These are phyloP conservation scores for Amphichorda felina DNA, from an alignment of 2,329 filamentous ascomycete species.

Conservation along the genomic window DNA sequence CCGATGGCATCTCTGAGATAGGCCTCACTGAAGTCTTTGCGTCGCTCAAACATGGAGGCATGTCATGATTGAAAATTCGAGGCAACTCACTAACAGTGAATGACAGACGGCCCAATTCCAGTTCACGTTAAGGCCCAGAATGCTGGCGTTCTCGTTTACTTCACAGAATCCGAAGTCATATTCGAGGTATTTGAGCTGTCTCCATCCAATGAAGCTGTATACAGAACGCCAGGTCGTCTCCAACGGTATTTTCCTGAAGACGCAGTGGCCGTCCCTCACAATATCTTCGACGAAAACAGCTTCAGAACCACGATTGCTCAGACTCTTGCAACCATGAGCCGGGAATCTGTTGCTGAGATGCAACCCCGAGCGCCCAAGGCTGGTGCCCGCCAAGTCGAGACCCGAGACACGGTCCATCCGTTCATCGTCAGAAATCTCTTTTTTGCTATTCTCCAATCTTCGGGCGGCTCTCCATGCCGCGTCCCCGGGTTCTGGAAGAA, in stretches of 20 bases:
- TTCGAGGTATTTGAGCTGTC: slow-evolving; percentile 23
- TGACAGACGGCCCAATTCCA: neutral
- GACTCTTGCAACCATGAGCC: slow-evolving; percentile 15
- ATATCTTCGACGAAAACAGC: slow-evolving; percentile 4
- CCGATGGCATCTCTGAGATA: neutral
- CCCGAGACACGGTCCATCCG: slow-evolving; percentile 34
- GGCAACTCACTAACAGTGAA: neutral
- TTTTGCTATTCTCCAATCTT: slow-evolving; percentile 21
- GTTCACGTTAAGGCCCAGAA: slow-evolving; percentile 19
- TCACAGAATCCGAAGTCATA: slow-evolving; percentile 5
- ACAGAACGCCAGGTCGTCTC: slow-evolving; percentile 15
- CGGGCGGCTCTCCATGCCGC: slow-evolving; percentile 15
- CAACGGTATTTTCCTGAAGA: slow-evolving; percentile 13
- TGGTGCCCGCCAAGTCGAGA: slow-evolving; percentile 19
- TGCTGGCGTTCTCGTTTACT: slow-evolving; percentile 17
- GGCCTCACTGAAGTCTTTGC: neutral
- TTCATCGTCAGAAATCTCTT: slow-evolving; percentile 36
- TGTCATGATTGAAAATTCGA: neutral
- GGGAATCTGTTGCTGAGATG: slow-evolving; percentile 8
- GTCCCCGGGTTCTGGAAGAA: slow-evolving; percentile 30
- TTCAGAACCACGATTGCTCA: slow-evolving; percentile 9
- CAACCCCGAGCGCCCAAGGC: slow-evolving; percentile 22
- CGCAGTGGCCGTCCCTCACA: slow-evolving; percentile 8
- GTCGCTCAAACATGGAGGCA: neutral
- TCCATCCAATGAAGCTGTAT: slow-evolving; percentile 12